Evolutionary conservation across 139 green algal species (phyloP), one percentile per base, ranked within the genome.

Genomic region (Chlorella sp.): DNA sequence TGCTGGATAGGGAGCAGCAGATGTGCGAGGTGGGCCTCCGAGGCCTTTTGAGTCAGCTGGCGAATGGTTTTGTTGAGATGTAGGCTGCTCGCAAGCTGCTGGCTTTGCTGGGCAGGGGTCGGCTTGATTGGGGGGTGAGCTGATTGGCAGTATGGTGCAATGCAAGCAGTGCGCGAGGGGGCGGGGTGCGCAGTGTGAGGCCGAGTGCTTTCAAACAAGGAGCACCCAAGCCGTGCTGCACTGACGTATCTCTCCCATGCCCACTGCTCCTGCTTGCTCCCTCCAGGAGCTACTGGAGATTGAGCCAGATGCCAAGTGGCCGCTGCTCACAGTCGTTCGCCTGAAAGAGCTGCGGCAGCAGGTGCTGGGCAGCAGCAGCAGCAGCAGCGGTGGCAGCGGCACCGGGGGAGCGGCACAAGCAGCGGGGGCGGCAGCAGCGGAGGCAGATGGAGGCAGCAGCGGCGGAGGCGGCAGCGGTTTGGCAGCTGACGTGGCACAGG

Each of bases 291-390:
- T 94, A 56, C 51, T 93, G 38, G 72, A 85, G 5, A 55, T 88
- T 18, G 90, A 93, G 84, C 63, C 81, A 4, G 85, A 90, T 15
- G 83, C 89, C 21, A 98, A 97, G 76, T 98, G 96, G 96, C 92
- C 95, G n/a, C 80, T 96, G 57, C 92, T 98, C 17, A 96, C 93
- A 1, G 79, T 94, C 68, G 93, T 93, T 17, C 72, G 91, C 2
- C 83, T 98, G 26, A 87, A 84, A n/a, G 91, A 96, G 87, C 82
- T 94, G 57, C 89, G 93, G 82, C 51, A 44, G 55, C 26, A 69
- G 55, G 70, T 85, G 64, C 30, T 44, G 51, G 25, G 12, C 13
- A 1, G n/a, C 41, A 18, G 44, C 64, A 44, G 17, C 60, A 25
- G 4, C 39, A 28, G 30, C 70, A 36, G 41, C 73, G 34, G 63